These are phyloP conservation scores for Podospora comata DNA, from an alignment of 495 filamentous ascomycete genomes.

Conservation along the genomic window DNA sequence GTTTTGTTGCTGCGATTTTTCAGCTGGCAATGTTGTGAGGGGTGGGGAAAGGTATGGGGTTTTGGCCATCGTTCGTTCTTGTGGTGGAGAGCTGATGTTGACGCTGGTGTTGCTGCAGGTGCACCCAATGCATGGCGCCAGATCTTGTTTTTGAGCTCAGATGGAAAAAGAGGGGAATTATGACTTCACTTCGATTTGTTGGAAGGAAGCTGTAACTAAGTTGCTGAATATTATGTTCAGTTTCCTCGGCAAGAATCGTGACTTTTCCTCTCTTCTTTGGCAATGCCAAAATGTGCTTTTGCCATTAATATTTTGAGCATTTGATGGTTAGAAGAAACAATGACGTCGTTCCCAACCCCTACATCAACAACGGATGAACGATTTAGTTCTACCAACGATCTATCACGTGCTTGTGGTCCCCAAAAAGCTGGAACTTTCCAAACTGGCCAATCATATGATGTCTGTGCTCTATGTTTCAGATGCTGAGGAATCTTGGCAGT, in stretches of 20 bases:
- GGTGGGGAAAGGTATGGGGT: not conserved
- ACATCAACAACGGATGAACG: not conserved
- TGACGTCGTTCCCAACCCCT: not conserved
- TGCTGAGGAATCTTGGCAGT: not conserved
- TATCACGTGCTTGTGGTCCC: not conserved
- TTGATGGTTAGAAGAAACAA: not conserved
- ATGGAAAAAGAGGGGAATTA: not conserved
- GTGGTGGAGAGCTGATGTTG: not conserved
- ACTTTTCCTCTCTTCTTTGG: not conserved
- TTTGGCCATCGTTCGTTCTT: not conserved
- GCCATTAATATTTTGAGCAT: not conserved
- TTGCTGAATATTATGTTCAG: not conserved
- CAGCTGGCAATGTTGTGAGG: not conserved
- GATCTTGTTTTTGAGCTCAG: not conserved
- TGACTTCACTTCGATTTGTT: not conserved
- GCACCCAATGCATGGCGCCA: not conserved
- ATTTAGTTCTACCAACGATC: not conserved
- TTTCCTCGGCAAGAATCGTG: no score
- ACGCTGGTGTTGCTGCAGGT: not conserved
- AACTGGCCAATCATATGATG: not conserved
- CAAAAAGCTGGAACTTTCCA: not conserved
- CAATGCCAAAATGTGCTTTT: not conserved
- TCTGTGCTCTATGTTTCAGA: not conserved
- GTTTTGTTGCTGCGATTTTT: not conserved
- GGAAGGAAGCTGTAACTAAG: not conserved